Evolutionary conservation across 257 asterid genomes (phyloP), one percentile per base, ranked within the genome.

Genomic region (Solanum medicagineum): DNA sequence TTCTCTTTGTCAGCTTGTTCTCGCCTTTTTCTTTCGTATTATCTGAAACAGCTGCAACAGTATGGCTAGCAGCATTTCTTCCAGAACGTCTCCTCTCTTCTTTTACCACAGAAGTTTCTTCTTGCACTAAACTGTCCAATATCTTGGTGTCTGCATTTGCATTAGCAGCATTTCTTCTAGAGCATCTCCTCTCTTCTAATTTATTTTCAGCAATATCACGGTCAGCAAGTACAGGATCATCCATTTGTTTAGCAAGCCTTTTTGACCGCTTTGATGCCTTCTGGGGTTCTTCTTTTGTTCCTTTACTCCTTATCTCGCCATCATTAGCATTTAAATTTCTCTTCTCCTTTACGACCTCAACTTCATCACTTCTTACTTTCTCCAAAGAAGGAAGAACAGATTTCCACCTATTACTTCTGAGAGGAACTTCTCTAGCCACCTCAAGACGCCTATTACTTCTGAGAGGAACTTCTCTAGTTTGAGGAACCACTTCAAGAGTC

Each of bases 131-230:
- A 19, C 54, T 20, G 70, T 56, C 51, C 84, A 81, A 56, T 32
- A n/a, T 57, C 32, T 56, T 44, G 54, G 51, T 56, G 71, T 81
- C 36, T 19, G 36, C 15, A 81, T 20, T 36, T 36, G 13, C 84
- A 32, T 20, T 65, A 51, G 88, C 77, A 85, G 89, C 88, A 56
- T 74, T 89, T 88, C 91, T 86, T 88, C 89, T 88, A 54, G 94
- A 85, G 88, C 90, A 79, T 87, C 91, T 87, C 26, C 84, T 68
- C n/a, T 84, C 85, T 70, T 73, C 86, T 60, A 53, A 69, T 85
- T 79, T 87, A 65, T 54, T 62, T 81, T 83, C 85, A 62, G 56
- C 83, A 44, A 32, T 57, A 85, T 87, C 85, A 63, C 15, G 80
- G 42, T 20, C 40, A 17, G 60, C 36, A 32, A 47, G 24, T 49